Percentiles rank a stretch among this genome's conserved stretches.
These are phyloP conservation scores for Pichia scutulata DNA, from an alignment of 805 yeast genomes.

Conservation along the genomic window DNA sequence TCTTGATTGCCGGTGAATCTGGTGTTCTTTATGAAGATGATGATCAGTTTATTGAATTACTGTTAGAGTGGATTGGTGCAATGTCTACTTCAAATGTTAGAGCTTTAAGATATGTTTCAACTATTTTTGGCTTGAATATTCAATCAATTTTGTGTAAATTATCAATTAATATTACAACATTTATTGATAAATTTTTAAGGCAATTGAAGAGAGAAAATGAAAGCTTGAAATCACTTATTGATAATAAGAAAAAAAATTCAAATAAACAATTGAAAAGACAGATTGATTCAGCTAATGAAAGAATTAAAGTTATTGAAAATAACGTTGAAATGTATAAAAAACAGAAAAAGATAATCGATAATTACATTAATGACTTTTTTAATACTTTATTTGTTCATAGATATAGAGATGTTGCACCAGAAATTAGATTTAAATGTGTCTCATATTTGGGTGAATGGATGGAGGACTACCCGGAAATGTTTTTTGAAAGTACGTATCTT, in stretches of 20 bases:
- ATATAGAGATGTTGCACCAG: conserved; percentile 70
- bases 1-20: conserved; percentile 49
- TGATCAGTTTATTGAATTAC: conserved; percentile 40
- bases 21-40: conserved; percentile 44
- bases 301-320: conserved; percentile 38
- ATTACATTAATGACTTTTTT: conserved; percentile 56
- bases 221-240: conserved; percentile 7
- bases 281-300: conserved; percentile 29
- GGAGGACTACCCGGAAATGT: conserved; percentile 58
- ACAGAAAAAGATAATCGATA: conserved; percentile 47
- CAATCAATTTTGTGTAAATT: conserved; percentile 54
- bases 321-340: conserved; percentile 35
- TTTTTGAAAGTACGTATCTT: conserved; percentile 60
- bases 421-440: conserved; percentile 65
- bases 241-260: conserved; percentile 12
- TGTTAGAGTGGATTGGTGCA: conserved; percentile 70
- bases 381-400: conserved; percentile 65
- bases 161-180: conserved; percentile 30
- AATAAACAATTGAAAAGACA: conserved; percentile 28
- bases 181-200: conserved; percentile 36
- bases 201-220: conserved; percentile 31
- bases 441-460: conserved; percentile 63
- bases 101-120: conserved; percentile 62
- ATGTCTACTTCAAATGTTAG: conserved; percentile 63
- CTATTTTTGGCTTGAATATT: conserved; percentile 49